These are phyloP conservation scores for Kodamaea ohmeri DNA, from an alignment of 1,139 yeast species.

Conservation along the genomic window DNA sequence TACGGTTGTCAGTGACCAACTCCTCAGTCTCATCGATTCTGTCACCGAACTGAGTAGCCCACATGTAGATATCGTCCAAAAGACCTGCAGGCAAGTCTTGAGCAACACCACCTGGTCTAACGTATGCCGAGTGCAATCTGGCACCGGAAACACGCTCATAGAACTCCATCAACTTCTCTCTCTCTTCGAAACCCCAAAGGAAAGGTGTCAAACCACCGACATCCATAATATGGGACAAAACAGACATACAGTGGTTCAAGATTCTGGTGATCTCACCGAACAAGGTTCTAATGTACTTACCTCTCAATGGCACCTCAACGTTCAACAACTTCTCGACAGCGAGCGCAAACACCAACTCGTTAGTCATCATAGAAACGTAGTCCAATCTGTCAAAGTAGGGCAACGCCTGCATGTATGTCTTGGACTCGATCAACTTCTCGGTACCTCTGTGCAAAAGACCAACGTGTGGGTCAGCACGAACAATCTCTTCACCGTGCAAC, in stretches of 20 bases:
- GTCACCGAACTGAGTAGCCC: conserved; percentile 96
- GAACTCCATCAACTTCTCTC: conserved; percentile 91
- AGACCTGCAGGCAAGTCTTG: conserved; percentile 86
- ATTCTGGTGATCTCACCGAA: conserved; percentile 87
- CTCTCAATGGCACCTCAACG: conserved; percentile 82
- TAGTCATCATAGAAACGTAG: conserved; percentile 91
- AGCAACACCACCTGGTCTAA: conserved; percentile 90
- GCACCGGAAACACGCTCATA: conserved; percentile 92
- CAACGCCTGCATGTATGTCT: conserved; percentile 81
- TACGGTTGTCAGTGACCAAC: conserved; percentile 84
- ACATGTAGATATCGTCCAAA: conserved; percentile 88
- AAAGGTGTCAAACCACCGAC: conserved; percentile 93
- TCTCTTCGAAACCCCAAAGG: conserved; percentile 93
- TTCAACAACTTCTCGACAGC: conserved; percentile 86
- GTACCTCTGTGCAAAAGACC: conserved; percentile 88
- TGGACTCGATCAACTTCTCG: conserved; percentile 80
- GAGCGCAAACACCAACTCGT: conserved; percentile 80
- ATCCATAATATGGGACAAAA: conserved; percentile 88
- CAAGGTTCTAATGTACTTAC: conserved; percentile 78
- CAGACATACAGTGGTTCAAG: conserved; percentile 84
- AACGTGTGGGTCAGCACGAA: conserved; percentile 85
- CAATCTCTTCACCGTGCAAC: conserved; percentile 84
- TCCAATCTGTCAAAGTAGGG: conserved; percentile 89
- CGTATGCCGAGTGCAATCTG: conserved; percentile 82
- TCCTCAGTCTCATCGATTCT: conserved; percentile 90